Evolutionary conservation across 1,284 basidiomycete genomes (phyloP).

Genomic region (Trametes pubescens): DNA sequence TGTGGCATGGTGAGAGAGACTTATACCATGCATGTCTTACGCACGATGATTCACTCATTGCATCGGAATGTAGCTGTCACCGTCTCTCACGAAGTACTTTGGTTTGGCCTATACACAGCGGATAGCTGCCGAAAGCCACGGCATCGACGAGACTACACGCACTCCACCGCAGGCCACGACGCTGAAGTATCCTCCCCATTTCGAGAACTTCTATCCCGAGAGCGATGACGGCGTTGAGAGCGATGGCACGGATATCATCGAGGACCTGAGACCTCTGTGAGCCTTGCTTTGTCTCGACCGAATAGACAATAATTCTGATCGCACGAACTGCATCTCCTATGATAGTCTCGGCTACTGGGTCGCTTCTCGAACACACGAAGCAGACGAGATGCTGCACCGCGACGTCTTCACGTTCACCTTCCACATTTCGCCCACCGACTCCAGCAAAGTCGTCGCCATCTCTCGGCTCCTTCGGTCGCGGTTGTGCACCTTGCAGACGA

Average conservation of each 20-base stretch:
- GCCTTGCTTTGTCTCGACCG: neutral
- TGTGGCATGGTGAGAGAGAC: constrained; percentile 29
- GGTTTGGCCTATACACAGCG: constrained; percentile 1
- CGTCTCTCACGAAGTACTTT: neutral
- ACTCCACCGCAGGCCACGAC: neutral
- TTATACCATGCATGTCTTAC: neutral
- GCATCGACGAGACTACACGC: neutral
- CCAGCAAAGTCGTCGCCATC: constrained; percentile 4
- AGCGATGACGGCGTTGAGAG: constrained; percentile 17
- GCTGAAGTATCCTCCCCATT: constrained; percentile 17
- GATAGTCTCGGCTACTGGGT: constrained; percentile 22
- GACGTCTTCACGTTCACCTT: neutral
- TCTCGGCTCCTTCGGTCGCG: constrained; percentile 4
- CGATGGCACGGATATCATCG: neutral
- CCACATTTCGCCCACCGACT: constrained; percentile 4
- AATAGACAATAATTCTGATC: neutral
- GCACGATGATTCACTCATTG: too few species aligned
- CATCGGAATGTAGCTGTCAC: neutral
- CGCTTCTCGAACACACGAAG: neutral
- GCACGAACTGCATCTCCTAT: too few species aligned
- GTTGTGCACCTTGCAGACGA: constrained; percentile 3
- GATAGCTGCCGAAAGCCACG: neutral
- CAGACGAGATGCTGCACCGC: neutral
- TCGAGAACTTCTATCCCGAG: constrained; percentile 18
- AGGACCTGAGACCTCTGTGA: constrained; percentile 20